Evolutionary conservation across 257 asterid genomes (phyloP), one percentile per base, ranked within the genome.

Genomic region (Primulina tabacum): DNA sequence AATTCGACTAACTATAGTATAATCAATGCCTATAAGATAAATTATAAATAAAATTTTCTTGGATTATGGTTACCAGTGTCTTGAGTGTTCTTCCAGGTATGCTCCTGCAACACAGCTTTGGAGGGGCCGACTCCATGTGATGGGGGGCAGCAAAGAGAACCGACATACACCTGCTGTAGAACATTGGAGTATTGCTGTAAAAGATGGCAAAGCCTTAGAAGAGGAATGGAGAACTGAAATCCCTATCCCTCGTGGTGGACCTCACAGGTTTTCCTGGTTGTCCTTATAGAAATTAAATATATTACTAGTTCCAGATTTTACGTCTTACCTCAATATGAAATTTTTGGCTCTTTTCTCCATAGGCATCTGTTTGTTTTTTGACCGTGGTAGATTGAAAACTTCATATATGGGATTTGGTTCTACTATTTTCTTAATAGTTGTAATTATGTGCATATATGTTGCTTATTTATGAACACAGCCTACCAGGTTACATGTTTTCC

Each of bases 101-200:
- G 96, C 98, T 16, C 98, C 98, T 67, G 98, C 98, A 68, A 92
- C 98, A 26, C 90, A 84, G 81, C 92, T 92, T 76, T 92, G 96
- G 96, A 85, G 89, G 79, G 98, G 96, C 68, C 82, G 96, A 57
- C 96, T 92, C 72, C 98, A 92, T 79, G 96, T 92, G 77, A 88
- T 92, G 96, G 96, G 98, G 62, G 98, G 98, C 70, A 92, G 98
- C 86, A 92, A 86, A 83, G 98, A 88, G 82, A 82, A 92, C 75
- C 81, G 96, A 29, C 83, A 86, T 64, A 84, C 95, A 1, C 92
- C 95, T 32, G 96, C 83, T 67, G 8, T 79, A 58, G 94, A 92
- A 69, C 98, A 92, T 69, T 92, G 96, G 98, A 92, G 98, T 73
- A 84, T 92, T 82, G 96, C 94, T 43, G 96, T 89, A 18, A 80